Conservation (phyloP, 2,329 filamentous ascomycete genomes). For the Fusarium staphyleae region DNA sequence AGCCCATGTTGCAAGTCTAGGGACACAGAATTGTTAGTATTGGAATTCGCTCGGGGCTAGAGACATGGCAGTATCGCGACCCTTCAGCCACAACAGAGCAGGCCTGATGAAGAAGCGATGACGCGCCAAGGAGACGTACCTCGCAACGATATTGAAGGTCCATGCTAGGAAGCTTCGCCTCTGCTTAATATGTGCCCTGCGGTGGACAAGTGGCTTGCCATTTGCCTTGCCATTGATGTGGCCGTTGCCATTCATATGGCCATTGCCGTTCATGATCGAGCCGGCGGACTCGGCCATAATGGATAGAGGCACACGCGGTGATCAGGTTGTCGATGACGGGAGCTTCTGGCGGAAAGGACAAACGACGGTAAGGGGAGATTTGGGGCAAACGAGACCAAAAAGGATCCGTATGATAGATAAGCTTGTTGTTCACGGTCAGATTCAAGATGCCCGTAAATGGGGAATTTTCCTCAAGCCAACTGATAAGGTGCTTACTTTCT, state of each 20-base stretch:
- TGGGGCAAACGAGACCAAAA: constrained; percentile 7
- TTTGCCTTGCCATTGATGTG: constrained; percentile 45
- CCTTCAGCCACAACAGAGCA: constrained; percentile 4
- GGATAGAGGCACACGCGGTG: constrained; percentile 29
- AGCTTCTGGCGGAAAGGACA: constrained; percentile 13
- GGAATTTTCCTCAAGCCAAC: constrained; percentile 26
- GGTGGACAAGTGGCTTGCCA: constrained; percentile 37
- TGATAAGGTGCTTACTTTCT: constrained; percentile 22
- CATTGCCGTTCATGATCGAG: constrained; percentile 49
- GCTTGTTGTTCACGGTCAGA: constrained; percentile 12
- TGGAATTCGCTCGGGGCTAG: not conserved
- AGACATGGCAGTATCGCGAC: constrained; percentile 1
- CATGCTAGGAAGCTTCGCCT: constrained; percentile 45
- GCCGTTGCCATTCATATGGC: constrained; percentile 53
- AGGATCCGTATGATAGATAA: constrained; percentile 11
- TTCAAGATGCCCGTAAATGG: constrained; percentile 21
- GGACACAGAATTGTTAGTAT: not conserved
- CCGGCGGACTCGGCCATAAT: constrained; percentile 48
- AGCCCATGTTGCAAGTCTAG: constrained; percentile 84
- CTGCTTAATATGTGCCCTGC: constrained; percentile 34
- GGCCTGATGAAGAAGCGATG: constrained; percentile 1
- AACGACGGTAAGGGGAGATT: constrained; percentile 10
- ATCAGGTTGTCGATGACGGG: constrained; percentile 16
- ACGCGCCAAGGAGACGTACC: constrained; percentile 51
- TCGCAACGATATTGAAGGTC: constrained; percentile 59